Base-by-base conservation (phyloP, 2,329 filamentous ascomycete genomes). In the Diaporthe citriasiana region DNA sequence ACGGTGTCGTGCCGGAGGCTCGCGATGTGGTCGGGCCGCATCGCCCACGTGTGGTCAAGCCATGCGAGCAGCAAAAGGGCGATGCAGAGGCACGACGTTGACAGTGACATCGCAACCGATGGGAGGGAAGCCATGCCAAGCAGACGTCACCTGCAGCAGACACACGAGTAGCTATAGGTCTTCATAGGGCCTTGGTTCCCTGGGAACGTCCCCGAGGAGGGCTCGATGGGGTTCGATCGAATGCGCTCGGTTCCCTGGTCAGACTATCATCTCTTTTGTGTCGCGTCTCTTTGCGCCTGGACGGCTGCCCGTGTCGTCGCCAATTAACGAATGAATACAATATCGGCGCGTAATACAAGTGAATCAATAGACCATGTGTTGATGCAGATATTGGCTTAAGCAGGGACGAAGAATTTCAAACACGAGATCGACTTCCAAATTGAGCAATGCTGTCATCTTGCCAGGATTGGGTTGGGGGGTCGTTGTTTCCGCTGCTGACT, bases 1-100 rank as follows among this genome's bases (percentile, higher is more conserved):
- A 91, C 89, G 15, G 90, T 91, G 73, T 91, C 88, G 77, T 85
- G 86, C 70, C 91, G 87, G 79, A 93, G 82, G 78, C 88, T 84
- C 65, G 86, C 85, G 74, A 92, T 84, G 78, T 85, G 87, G 74
- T 85, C 85, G n/a, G 87, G 83, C 53, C 86, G 86, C 90, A 93
- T 92, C 47, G 88, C 87, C 69, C 77, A 77, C 25, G 80, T 82
- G 4, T 77, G 59, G 27, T 79, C 80, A 40, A 83, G 81, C 85
- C 86, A 88, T 83, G 83, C 79, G 65, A 81, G 75, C 78, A 87
- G 78, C 76, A 83, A 60, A 45, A 79, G 72, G 57, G 74, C 63
- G 56, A 73, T 59, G 40, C 80, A 77, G 7, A 82, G 50, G 33
- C 71, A 63, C 47, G 75, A 74, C 72, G 45, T 53, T 40, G 63